Evolutionary conservation across 2,329 filamentous ascomycete species (phyloP).

Genomic region (Trichoderma sp.): DNA sequence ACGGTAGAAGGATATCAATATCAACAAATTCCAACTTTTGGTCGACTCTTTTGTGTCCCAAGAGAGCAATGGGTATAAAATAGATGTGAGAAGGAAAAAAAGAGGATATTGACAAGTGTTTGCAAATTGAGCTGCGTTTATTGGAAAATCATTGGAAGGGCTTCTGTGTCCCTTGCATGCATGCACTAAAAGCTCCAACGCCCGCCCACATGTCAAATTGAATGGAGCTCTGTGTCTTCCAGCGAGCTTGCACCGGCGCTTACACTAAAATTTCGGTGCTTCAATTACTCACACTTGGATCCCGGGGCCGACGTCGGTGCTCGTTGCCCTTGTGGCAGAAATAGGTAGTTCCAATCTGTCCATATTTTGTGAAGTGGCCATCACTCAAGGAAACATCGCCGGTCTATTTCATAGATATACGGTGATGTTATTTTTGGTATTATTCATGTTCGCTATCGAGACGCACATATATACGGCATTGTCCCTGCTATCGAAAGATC

Average conservation of each 20-base stretch:
- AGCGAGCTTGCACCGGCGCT: not conserved
- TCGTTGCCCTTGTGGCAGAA: not conserved
- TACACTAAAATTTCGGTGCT: not conserved
- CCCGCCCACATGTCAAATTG: not conserved
- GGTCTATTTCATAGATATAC: not conserved
- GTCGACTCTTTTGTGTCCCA: not conserved
- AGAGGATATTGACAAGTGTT: not conserved
- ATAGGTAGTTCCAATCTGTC: too few species aligned
- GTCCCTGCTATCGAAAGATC: not conserved
- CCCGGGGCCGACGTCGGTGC: conserved; percentile 19
- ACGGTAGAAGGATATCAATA: not conserved
- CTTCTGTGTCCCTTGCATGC: not conserved
- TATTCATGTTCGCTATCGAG: not conserved
- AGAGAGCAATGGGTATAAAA: not conserved
- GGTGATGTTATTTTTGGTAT: not conserved
- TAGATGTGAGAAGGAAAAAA: not conserved
- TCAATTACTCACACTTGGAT: conserved; percentile 9
- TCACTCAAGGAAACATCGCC: too few species aligned
- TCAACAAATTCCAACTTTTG: not conserved
- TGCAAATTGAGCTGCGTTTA: not conserved
- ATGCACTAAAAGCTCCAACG: not conserved
- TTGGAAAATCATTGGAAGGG: not conserved
- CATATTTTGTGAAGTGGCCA: not conserved
- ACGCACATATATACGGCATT: not conserved
- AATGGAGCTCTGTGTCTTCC: not conserved